Evolutionary conservation across 192 early-diverging fungal genomes (phyloP).

Genomic region (Haplosporangium gracile): DNA sequence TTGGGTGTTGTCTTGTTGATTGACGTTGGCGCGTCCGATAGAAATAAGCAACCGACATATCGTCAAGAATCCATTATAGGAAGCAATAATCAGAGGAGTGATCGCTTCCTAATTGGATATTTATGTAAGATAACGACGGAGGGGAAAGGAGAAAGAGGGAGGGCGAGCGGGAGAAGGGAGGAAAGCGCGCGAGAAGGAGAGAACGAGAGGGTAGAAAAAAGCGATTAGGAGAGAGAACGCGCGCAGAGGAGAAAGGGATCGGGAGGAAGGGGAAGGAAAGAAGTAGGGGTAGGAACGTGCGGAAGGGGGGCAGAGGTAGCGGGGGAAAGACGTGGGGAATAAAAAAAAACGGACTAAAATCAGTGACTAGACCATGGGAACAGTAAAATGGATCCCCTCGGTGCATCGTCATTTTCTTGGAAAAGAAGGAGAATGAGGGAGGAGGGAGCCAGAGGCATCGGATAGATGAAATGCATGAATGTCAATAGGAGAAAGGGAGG

Average conservation of each 20-base stretch:
- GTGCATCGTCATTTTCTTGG: too few relatives aligned
- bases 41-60: conserved; percentile 61
- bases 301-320: background rate
- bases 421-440: background rate
- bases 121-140: background rate
- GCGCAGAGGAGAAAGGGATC: background rate
- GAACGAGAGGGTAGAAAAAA: background rate
- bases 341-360: background rate
- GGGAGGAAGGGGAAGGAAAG: background rate
- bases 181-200: background rate
- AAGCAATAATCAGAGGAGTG: conserved; percentile 79
- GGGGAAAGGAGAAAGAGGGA: background rate
- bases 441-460: too few relatives aligned
- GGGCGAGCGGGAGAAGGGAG: background rate
- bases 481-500: background rate
- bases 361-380: conserved; percentile 7
- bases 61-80: conserved; percentile 63
- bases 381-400: background rate
- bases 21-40: conserved; percentile 56
- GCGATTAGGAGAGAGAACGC: background rate
- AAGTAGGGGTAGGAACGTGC: background rate
- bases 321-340: background rate
- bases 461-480: too few relatives aligned
- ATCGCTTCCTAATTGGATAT: conserved; percentile 42
- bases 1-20: conserved; percentile 57